Percentiles rank a stretch among this genome's conserved stretches.
These are phyloP conservation scores for Datura wrightii DNA, from an alignment of 257 asterid genomes.

Conservation along the genomic window DNA sequence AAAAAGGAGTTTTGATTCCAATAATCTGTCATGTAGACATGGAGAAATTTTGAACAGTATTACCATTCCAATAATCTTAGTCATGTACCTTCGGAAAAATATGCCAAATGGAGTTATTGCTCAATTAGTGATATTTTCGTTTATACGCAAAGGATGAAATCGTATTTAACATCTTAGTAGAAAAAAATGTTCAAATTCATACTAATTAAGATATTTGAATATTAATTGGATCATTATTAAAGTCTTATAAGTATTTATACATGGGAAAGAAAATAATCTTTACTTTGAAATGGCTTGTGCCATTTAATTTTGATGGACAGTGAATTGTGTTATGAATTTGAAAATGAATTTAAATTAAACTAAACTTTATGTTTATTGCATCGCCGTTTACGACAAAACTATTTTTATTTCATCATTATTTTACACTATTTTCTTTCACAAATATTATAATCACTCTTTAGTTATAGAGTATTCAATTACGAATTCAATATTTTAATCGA, in stretches of 20 bases:
- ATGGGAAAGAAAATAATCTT: not conserved
- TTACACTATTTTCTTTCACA: not conserved
- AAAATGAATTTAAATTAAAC: not conserved
- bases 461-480: not conserved
- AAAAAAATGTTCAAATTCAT: not conserved
- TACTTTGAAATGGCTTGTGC: not conserved
- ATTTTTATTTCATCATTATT: not conserved
- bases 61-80: not conserved
- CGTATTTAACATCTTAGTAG: conserved; percentile 6
- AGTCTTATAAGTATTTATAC: not conserved
- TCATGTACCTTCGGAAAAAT: not conserved
- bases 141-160: not conserved
- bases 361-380: not conserved
- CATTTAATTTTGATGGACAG: not conserved
- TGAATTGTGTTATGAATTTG: not conserved
- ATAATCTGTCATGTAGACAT: not conserved
- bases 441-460: not conserved
- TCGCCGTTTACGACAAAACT: not conserved
- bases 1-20: not conserved
- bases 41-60: not conserved
- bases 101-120: not conserved
- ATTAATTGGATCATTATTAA: not conserved
- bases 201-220: not conserved
- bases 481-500: too few relatives aligned
- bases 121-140: not conserved